Percentiles rank a stretch among this genome's conserved stretches.
Conservation (phyloP, 257 asterid species). For the Solanum infundibuliforme region DNA sequence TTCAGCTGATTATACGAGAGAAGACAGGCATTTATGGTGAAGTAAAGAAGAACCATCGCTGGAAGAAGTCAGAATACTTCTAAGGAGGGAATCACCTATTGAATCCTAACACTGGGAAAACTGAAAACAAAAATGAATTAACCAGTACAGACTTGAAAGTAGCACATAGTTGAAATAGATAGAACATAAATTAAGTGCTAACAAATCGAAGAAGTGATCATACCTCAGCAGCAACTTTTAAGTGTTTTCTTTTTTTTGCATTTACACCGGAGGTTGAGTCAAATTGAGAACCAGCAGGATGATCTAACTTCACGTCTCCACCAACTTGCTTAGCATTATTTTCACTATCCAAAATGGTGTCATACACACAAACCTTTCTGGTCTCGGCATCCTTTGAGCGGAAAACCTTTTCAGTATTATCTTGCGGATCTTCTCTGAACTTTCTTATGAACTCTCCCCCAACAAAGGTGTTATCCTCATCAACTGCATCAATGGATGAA, state of each 20-base stretch:
- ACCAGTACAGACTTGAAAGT: not conserved
- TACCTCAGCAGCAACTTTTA: constrained; percentile 32
- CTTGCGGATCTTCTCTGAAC: constrained; percentile 13
- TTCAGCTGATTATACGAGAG: not conserved
- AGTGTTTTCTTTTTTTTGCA: constrained; percentile 29
- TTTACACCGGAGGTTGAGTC: constrained; percentile 19
- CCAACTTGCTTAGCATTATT: not conserved
- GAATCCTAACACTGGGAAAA: not conserved
- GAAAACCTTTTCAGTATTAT: constrained; percentile 9
- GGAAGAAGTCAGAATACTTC: not conserved
- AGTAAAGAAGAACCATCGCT: not conserved
- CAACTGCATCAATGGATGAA: constrained; percentile 3
- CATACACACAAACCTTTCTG: constrained; percentile 4
- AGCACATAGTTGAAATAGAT: not conserved
- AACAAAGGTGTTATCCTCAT: constrained; percentile 12
- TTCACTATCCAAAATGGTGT: constrained; percentile 1
- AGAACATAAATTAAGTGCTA: not conserved
- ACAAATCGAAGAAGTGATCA: not conserved
- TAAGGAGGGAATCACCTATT: not conserved
- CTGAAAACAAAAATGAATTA: not conserved
- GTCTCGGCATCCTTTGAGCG: constrained; percentile 15
- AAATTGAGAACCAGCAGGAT: constrained; percentile 6
- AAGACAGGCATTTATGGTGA: not conserved
- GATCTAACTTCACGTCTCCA: constrained; percentile 1
- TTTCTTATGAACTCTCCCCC: constrained; percentile 14